Base-by-base conservation (phyloP, 2,329 filamentous ascomycete genomes). In the Beauveria sp. region DNA sequence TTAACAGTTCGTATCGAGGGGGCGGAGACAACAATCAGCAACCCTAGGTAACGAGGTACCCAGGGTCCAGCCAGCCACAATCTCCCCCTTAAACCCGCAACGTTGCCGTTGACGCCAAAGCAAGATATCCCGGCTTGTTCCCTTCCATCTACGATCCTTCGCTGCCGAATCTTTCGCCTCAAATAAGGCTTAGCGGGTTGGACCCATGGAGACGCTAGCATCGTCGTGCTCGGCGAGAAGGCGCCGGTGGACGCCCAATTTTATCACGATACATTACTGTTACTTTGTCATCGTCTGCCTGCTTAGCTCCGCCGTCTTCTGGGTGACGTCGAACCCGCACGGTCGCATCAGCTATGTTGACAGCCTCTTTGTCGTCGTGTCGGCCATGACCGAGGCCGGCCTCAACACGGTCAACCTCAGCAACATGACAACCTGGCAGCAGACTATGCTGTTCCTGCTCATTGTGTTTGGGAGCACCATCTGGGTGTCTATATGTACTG, bases 331-430 rank as follows among this genome's bases (percentile, higher is more conserved):
- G 0, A 77, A 76, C 1, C 81, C 83, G 0, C 69, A 72, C 20
- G 71, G 74, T 58, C 82, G 77, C 64, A 76, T 90, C 55, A 73
- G 74, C 51, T 90, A 86, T 71, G 79, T 80, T 43, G 87, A 90
- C 69, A 80, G 83, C n/a, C 71, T 90, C 18, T 90, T 90, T 69
- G 72, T 90, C 57, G 81, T 83, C 56, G 78, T 86, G 46, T 88
- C 84, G 61, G 86, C 87, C 49, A 86, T 90, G 76, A 88, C 86
- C 7, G 79, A 84, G 59, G 83, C 87, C 7, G 88, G 88, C 0
- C 75, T 90, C 62, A 90, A 89, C 67, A 88, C 87, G 1, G 81
- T 86, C 66, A 84, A 88, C 68, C 73, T 90, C 26, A 86, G 82
- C 61, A 75, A 78, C 31, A 69, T 90, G 67, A 89, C 85, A 45